These are phyloP conservation scores for Fraxinus anomala DNA, from an alignment of 257 asterid genomes.

Conservation along the genomic window DNA sequence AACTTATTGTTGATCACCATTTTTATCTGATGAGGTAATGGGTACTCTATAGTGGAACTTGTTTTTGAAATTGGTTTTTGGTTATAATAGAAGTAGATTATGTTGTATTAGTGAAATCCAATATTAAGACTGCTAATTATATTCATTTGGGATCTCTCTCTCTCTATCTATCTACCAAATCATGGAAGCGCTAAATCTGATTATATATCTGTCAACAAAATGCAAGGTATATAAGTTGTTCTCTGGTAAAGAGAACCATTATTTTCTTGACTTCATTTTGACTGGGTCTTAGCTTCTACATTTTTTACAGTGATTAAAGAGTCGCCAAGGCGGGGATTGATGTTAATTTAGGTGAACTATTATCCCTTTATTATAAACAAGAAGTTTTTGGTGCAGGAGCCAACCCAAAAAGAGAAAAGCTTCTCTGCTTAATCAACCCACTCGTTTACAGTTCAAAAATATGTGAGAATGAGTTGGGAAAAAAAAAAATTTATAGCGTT, in stretches of 20 bases:
- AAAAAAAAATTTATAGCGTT: background rate
- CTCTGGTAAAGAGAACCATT: background rate
- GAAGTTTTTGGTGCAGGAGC: background rate
- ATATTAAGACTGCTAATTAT: background rate
- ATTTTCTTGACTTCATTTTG: background rate
- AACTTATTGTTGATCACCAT: conserved; percentile 2
- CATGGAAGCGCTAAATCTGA: background rate
- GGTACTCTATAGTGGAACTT: background rate
- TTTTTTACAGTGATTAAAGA: background rate
- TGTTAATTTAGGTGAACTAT: background rate
- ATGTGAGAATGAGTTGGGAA: background rate
- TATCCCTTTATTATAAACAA: background rate
- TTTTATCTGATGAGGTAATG: background rate
- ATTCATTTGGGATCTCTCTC: background rate
- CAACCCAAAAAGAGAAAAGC: background rate
- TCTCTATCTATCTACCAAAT: background rate
- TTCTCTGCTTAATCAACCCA: background rate
- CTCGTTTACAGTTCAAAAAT: background rate
- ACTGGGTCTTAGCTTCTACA: background rate
- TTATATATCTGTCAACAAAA: background rate
- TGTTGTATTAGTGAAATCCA: background rate
- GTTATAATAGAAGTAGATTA: background rate
- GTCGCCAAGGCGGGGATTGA: background rate
- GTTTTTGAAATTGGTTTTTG: background rate
- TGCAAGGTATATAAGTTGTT: background rate